These are phyloP conservation scores for Crithidia acanthocephali DNA, from an alignment of 208 protist genomes.

Conservation along the genomic window DNA sequence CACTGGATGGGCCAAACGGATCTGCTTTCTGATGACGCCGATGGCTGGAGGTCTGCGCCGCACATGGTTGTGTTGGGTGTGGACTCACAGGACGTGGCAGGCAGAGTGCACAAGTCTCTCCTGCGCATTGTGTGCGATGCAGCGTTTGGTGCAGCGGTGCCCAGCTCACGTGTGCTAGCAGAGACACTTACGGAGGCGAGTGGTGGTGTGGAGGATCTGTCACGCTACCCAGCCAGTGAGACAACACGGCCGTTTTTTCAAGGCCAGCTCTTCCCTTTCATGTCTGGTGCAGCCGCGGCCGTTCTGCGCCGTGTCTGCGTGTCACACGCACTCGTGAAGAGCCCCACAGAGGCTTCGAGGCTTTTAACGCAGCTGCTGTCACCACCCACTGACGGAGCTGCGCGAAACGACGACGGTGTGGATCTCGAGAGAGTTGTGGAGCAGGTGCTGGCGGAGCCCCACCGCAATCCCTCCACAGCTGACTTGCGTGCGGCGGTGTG, in stretches of 20 bases:
- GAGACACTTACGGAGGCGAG: no score
- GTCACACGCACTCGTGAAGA: not conserved
- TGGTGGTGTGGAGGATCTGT: not conserved
- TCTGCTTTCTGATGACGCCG: not conserved
- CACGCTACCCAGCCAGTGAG: no score
- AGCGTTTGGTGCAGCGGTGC: not conserved
- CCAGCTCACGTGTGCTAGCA: no score
- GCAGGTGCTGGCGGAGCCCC: not conserved
- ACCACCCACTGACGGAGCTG: not conserved
- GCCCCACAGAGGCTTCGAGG: no score
- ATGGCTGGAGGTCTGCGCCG: not conserved
- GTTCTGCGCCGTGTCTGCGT: conserved; percentile 2
- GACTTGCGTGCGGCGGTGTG: not conserved
- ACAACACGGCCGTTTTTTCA: conserved; percentile 3
- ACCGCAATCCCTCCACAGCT: not conserved
- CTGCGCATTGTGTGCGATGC: conserved; percentile 25
- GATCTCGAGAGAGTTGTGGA: not conserved
- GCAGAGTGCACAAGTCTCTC: conserved; percentile 23
- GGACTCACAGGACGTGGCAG: conserved; percentile 21
- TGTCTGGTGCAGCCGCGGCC: not conserved
- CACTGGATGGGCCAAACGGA: conserved; percentile 18
- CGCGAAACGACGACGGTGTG: not conserved
- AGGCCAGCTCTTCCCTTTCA: no score
- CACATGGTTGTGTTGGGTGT: conserved; percentile 20
- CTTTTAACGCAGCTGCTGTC: not conserved